Evolutionary conservation across 352 stramenopile genomes (phyloP), one percentile per base, ranked within the genome.

Genomic region (Pythium brachiatum): DNA sequence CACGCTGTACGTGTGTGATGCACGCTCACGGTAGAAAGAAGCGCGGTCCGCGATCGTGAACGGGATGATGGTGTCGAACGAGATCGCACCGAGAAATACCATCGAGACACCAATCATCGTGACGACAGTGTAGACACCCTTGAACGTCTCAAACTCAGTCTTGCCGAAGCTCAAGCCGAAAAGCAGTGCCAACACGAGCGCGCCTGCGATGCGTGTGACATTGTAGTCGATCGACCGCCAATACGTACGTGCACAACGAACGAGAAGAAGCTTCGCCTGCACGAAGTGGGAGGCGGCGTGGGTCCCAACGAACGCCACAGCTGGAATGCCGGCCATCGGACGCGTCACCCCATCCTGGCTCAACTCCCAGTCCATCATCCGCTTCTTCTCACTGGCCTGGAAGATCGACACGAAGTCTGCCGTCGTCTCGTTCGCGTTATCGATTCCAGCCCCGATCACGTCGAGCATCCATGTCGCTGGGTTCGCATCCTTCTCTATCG

Each of bases 11-110:
- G 95, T 97, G 60, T 91, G 63, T 15, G 89, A 80, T 18, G 85
- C 81, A 25, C 94, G 88, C 64, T 98, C 92, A 12, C 91, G 75
- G 76, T 98, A 98, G 65, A 94, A 98, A 32, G 92, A 84, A 36
- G 92, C 81, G 21, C 89, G 72, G 59, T 95, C 82, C 34, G 72
- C 69, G 64, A 80, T 64, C 52, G 90, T 80, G 7, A 92, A 62
- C 16, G 82, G 73, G 12, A 95, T 46, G 5, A 82, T 73, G 3
- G 64, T 81, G 27, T 88, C 65, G 39, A 92, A 78, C 29, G 72
- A 79, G 18, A 87, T 81, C 25, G 89, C 68, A 26, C 68, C 68
- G 21, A 86, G 68, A 53, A 95, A 95, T 50, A 85, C 36, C 7
- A 83, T 82, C 2, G 75, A 70, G 0, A 83, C 64, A 66, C 89